These are phyloP conservation scores for Guadua angustifolia DNA, from an alignment of 176 grass and related monocot genomes.

Conservation along the genomic window DNA sequence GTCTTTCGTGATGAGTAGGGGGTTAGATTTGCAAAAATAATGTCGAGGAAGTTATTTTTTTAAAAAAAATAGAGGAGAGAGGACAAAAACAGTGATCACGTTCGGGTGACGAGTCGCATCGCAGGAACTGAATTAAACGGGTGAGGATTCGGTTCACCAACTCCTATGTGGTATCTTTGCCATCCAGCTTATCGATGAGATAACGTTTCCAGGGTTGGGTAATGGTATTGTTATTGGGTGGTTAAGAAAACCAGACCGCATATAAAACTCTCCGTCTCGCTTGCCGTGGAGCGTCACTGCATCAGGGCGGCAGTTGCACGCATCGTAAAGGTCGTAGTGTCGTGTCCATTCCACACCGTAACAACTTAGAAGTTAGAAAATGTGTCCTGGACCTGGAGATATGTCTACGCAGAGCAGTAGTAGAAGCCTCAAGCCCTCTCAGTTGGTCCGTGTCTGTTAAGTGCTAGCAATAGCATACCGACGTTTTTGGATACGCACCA, in stretches of 20 bases:
- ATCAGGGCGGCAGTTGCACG: background rate
- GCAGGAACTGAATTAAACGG: background rate
- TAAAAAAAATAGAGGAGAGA: too few species aligned
- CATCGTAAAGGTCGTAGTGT: background rate
- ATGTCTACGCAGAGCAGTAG: too few species aligned
- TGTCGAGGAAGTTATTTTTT: too few species aligned
- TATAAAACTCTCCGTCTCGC: background rate
- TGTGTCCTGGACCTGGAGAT: too few species aligned
- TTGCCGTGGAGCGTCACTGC: background rate
- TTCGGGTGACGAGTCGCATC: background rate
- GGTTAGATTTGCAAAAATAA: too few species aligned
- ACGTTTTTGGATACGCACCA: background rate
- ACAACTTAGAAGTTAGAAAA: background rate
- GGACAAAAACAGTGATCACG: too few species aligned
- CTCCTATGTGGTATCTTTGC: background rate
- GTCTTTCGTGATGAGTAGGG: too few species aligned
- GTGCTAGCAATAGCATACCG: background rate
- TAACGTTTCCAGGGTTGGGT: background rate
- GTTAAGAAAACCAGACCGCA: background rate
- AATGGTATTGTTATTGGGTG: background rate
- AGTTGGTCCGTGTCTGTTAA: too few species aligned
- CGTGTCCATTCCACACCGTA: background rate
- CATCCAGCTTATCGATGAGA: background rate
- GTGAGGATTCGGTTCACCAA: conserved; percentile 33
- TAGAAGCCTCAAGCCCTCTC: background rate